These are phyloP conservation scores for Apodospora peruviana DNA, from an alignment of 495 filamentous ascomycete genomes.

Conservation along the genomic window DNA sequence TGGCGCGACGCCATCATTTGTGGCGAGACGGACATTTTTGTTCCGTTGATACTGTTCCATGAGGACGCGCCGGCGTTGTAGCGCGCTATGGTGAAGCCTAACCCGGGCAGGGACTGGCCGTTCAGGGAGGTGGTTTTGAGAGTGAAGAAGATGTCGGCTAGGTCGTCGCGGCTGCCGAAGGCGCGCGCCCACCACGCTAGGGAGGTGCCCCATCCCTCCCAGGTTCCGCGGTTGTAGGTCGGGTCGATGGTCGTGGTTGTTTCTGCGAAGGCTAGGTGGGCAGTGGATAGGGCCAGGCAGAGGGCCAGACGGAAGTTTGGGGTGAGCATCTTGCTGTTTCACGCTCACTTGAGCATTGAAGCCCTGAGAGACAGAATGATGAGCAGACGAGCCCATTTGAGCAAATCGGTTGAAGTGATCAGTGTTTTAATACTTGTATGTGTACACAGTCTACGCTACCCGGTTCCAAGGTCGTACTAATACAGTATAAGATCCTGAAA, in stretches of 20 bases:
- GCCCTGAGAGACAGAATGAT: too few relatives aligned
- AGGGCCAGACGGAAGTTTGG: not conserved
- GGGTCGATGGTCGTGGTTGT: constrained; percentile 25
- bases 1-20: constrained; percentile 29
- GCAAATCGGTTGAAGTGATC: too few relatives aligned
- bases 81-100: constrained; percentile 35
- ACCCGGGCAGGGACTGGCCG: constrained; percentile 23
- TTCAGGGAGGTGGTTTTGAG: constrained; percentile 14
- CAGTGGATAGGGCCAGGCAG: not conserved
- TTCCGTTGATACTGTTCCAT: constrained; percentile 27
- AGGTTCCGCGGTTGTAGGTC: constrained; percentile 28
- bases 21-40: constrained; percentile 27
- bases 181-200: constrained; percentile 36
- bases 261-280: constrained; percentile 11
- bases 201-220: constrained; percentile 38
- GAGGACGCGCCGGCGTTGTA: constrained; percentile 35
- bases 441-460: too few relatives aligned
- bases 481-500: too few relatives aligned
- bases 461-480: too few relatives aligned
- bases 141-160: constrained; percentile 33
- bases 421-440: too few relatives aligned
- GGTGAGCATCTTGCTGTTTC: too few relatives aligned
- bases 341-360: too few relatives aligned
- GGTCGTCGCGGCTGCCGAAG: constrained; percentile 29
- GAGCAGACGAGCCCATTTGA: too few relatives aligned